phyloP scores from a whole-genome alignment of 225 moss, liverwort and hornwort genomes.

The Rhytidiadelphus loreus region DNA sequence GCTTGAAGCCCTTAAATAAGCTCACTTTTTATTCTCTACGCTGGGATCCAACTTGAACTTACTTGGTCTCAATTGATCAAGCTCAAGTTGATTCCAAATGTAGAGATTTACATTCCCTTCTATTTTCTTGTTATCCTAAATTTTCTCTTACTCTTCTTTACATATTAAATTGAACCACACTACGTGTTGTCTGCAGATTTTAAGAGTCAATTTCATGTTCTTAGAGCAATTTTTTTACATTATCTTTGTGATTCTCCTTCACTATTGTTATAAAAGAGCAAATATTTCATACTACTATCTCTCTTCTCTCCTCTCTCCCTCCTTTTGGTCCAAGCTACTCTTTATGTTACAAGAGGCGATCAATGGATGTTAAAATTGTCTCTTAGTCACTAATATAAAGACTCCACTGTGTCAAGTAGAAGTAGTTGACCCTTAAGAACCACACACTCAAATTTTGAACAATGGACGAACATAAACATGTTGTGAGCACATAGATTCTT shows the following conservation, averaged over 20 bases:
- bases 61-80: not conserved
- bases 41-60: not conserved
- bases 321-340: no score
- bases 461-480: not conserved
- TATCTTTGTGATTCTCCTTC: not conserved
- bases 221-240: not conserved
- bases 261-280: not conserved
- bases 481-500: not conserved
- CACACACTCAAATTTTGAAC: no score
- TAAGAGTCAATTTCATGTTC: not conserved
- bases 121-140: not conserved
- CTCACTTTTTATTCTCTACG: not conserved
- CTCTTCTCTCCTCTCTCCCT: no score
- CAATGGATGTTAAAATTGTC: no score
- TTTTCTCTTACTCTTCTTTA: not conserved
- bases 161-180: not conserved
- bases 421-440: no score
- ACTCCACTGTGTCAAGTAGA: no score
- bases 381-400: no score
- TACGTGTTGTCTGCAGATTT: accelerated
- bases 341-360: no score
- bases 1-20: not conserved
- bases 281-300: not conserved
- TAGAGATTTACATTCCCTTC: no score
- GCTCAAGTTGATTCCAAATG: not conserved